Percentiles rank a stretch among this genome's conserved stretches.
Conservation (phyloP, 2,329 filamentous ascomycete species). For the Sporothrix inflata region DNA sequence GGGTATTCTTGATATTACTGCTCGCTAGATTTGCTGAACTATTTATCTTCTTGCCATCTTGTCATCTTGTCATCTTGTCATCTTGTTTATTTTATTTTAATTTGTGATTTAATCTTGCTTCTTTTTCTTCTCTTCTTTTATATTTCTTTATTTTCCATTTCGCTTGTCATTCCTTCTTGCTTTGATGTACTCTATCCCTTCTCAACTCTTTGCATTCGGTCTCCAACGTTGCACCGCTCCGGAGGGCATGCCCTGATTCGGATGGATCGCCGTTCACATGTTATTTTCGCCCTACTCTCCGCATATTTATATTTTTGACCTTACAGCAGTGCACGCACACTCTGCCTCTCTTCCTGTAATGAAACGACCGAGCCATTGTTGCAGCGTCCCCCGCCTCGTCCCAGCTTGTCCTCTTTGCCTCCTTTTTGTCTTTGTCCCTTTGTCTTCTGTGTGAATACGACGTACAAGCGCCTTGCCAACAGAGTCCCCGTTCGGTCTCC, state of each 20-base stretch:
- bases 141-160: background rate
- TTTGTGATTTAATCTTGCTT: no score
- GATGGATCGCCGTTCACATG: conserved; percentile 21
- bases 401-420: background rate
- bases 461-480: background rate
- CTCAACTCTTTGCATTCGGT: background rate
- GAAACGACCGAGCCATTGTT: background rate
- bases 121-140: no score
- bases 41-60: no score
- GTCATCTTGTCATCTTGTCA: no score
- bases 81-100: no score
- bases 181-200: background rate
- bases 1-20: no score
- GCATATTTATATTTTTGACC: background rate
- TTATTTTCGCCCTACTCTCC: background rate
- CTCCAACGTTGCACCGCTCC: conserved; percentile 18
- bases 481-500: background rate
- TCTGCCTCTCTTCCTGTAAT: background rate
- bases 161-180: no score
- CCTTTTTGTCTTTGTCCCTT: background rate
- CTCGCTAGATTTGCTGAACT: no score
- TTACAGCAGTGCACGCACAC: background rate
- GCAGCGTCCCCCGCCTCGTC: background rate
- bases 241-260: conserved; percentile 15
- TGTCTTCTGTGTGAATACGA: no score